These are phyloP conservation scores for Aspergillus piperis DNA, from an alignment of 2,329 filamentous ascomycete species.

Conservation along the genomic window DNA sequence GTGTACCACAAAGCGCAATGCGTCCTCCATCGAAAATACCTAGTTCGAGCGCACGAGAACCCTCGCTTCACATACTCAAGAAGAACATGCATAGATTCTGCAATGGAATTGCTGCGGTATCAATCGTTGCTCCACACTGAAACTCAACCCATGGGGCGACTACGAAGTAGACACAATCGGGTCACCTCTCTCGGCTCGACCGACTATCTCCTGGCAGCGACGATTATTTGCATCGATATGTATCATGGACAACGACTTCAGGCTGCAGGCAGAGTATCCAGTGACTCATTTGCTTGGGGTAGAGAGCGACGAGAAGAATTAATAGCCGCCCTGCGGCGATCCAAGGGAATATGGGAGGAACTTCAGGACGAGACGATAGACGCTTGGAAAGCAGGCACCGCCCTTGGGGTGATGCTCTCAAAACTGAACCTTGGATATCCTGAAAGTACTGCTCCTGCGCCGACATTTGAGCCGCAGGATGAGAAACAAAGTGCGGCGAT, in stretches of 20 bases:
- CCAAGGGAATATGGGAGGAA: slow-evolving; percentile 76
- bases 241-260: slow-evolving; percentile 58
- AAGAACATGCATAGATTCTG: slow-evolving; percentile 80
- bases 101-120: slow-evolving; percentile 76
- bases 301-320: slow-evolving; percentile 66
- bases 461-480: slow-evolving; percentile 48
- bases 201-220: slow-evolving; percentile 83
- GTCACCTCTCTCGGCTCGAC: slow-evolving; percentile 77
- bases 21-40: slow-evolving; percentile 83
- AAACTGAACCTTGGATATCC: slow-evolving; percentile 60
- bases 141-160: slow-evolving; percentile 68
- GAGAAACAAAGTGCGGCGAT: slow-evolving; percentile 68
- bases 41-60: slow-evolving; percentile 75
- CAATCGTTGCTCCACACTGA: slow-evolving; percentile 75
- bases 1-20: slow-evolving; percentile 87
- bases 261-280: slow-evolving; percentile 34
- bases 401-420: slow-evolving; percentile 80
- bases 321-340: slow-evolving; percentile 71
- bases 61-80: slow-evolving; percentile 81
- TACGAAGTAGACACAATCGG: slow-evolving; percentile 75
- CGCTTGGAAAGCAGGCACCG: slow-evolving; percentile 79
- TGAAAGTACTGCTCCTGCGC: slow-evolving; percentile 25
- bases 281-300: slow-evolving; percentile 50
- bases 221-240: slow-evolving; percentile 80
- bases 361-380: slow-evolving; percentile 80